Conservation (phyloP, 1,284 basidiomycete genomes). For the Malassezia caprae region DNA sequence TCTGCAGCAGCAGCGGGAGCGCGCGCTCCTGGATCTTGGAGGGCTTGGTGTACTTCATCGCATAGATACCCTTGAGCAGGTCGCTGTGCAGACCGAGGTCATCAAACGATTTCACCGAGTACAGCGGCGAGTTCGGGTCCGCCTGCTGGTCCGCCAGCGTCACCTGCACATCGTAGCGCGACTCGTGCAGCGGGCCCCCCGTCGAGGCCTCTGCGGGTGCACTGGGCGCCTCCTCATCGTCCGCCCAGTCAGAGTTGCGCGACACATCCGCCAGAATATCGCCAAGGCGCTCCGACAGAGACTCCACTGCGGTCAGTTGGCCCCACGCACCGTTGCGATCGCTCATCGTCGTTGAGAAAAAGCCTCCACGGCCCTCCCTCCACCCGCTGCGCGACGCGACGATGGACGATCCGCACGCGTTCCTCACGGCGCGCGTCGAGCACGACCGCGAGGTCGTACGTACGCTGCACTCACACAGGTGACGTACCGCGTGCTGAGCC, state of each 20-base stretch:
- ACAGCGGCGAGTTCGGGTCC: conserved; percentile 89
- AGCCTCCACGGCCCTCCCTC: background rate
- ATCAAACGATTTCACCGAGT: conserved; percentile 87
- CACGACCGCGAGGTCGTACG: conserved; percentile 27
- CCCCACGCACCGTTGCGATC: conserved; percentile 5
- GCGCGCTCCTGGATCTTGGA: conserved; percentile 99
- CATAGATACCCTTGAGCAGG: conserved; percentile 89
- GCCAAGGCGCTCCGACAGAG: conserved; percentile 15
- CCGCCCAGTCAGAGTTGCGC: conserved; percentile 2
- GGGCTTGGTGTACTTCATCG: conserved; percentile 91
- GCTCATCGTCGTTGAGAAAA: conserved; percentile 10
- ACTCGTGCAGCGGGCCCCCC: conserved; percentile 16
- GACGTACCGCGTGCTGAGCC: conserved; percentile 33
- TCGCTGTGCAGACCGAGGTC: conserved; percentile 58
- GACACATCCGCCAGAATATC: conserved; percentile 12
- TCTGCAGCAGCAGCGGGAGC: conserved; percentile 74
- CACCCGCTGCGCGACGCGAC: background rate
- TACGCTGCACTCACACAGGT: conserved; percentile 12
- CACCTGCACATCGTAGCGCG: conserved; percentile 58
- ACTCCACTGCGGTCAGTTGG: conserved; percentile 1
- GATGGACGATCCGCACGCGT: conserved; percentile 18
- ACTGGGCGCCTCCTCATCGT: conserved; percentile 11
- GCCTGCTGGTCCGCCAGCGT: conserved; percentile 94
- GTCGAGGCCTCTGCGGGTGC: background rate
- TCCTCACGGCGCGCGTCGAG: conserved; percentile 26